Percentiles rank a stretch among this genome's conserved stretches.
These are phyloP conservation scores for Fusarium sp. DNA, from an alignment of 2,329 filamentous ascomycete species.

Conservation along the genomic window DNA sequence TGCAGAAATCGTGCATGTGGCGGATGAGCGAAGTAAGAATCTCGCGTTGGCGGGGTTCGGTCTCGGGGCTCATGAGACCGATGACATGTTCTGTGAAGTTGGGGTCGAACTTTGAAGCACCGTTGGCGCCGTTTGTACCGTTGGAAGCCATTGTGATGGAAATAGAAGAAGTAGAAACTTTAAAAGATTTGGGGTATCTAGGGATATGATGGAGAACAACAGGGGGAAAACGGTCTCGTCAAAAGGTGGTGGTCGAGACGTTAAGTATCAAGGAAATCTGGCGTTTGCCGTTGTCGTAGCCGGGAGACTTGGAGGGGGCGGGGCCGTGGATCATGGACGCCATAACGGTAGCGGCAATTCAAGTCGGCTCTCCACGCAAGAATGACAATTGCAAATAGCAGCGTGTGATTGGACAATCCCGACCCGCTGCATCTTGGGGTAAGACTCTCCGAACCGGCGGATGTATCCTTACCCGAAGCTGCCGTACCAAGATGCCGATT, in stretches of 20 bases:
- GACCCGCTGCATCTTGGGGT: constrained; percentile 19
- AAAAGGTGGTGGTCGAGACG: constrained; percentile 6
- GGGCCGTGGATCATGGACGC: constrained; percentile 30
- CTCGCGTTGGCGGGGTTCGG: constrained; percentile 71
- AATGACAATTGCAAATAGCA: constrained; percentile 29
- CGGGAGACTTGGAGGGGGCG: constrained; percentile 36
- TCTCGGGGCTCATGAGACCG: constrained; percentile 78
- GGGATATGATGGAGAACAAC: background rate
- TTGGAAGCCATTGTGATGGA: constrained; percentile 35
- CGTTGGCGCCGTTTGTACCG: constrained; percentile 37
- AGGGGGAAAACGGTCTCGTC: background rate
- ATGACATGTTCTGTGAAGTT: constrained; percentile 81
- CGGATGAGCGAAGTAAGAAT: constrained; percentile 74
- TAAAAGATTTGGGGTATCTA: constrained; percentile 16
- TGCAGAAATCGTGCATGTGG: constrained; percentile 83
- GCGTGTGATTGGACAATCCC: background rate
- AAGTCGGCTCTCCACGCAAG: constrained; percentile 36
- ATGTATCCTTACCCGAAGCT: constrained; percentile 39
- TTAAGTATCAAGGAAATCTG: constrained; percentile 18
- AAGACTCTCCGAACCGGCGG: constrained; percentile 8
- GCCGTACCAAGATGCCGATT: constrained; percentile 29
- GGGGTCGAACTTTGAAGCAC: constrained; percentile 71
- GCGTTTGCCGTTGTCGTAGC: constrained; percentile 37
- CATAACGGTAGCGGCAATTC: constrained; percentile 37
- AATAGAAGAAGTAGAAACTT: background rate